These are phyloP conservation scores for Taxillus chinensis DNA, from an alignment of 164 flowering plant species.

Conservation along the genomic window DNA sequence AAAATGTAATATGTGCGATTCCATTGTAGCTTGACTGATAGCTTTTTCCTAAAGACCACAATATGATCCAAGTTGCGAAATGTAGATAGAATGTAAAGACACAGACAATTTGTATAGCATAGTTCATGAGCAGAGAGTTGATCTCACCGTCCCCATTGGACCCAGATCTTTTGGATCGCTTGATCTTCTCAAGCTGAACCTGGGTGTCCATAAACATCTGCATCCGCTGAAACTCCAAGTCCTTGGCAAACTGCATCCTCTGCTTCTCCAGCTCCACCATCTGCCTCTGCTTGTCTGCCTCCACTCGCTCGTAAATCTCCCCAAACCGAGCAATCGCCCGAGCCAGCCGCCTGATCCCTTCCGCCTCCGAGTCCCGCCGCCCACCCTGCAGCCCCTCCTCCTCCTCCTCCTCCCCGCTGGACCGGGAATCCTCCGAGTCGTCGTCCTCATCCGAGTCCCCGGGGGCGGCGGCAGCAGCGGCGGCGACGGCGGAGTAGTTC, in stretches of 20 bases:
- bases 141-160: constrained; percentile 31
- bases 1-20: no score
- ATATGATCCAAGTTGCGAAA: no score
- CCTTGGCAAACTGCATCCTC: constrained; percentile 69
- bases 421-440: constrained; percentile 21
- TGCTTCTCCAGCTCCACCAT: constrained; percentile 82
- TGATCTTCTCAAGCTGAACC: constrained; percentile 68
- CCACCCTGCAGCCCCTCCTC: constrained; percentile 11
- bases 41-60: no score
- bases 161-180: constrained; percentile 42
- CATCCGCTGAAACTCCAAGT: constrained; percentile 78
- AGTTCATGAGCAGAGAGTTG: no score
- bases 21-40: no score
- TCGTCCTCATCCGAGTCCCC: constrained; percentile 17
- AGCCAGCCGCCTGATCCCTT: constrained; percentile 52
- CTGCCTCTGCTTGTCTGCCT: constrained; percentile 61
- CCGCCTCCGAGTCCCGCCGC: constrained; percentile 10
- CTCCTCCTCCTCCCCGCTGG: constrained; percentile 18
- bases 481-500: constrained; percentile 52
- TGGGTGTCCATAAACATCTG: constrained; percentile 75
- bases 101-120: no score
- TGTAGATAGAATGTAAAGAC: no score
- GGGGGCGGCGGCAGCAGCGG: constrained; percentile 30
- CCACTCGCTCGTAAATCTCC: constrained; percentile 70
- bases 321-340: constrained; percentile 60